phyloP scores from a whole-genome alignment of 2,329 filamentous ascomycete species.

The Clarireedia monteithiana region DNA sequence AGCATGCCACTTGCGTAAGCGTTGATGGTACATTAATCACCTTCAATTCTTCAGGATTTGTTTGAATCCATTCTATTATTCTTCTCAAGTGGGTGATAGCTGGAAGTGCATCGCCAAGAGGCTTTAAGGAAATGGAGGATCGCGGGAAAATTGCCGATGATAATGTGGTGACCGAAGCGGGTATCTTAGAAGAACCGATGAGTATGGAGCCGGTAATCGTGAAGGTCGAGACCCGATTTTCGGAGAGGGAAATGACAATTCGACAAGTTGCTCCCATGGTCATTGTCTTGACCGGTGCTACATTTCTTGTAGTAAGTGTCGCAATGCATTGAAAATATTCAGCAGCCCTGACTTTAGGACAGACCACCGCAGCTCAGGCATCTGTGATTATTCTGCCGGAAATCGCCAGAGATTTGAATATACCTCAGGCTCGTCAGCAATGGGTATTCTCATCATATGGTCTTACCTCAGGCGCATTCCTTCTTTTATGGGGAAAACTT shows the following conservation, averaged over 20 bases:
- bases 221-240: slow-evolving; percentile 5
- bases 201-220: neutral
- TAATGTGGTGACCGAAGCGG: neutral
- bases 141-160: neutral
- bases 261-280: slow-evolving; percentile 23
- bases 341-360: neutral
- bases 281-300: slow-evolving; percentile 20
- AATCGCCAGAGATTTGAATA: slow-evolving; percentile 21
- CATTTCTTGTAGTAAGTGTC: slow-evolving; percentile 21
- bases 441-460: slow-evolving; percentile 31
- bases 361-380: slow-evolving; percentile 30
- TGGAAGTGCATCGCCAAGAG: neutral
- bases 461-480: slow-evolving; percentile 40
- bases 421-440: slow-evolving; percentile 25
- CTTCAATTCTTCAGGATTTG: neutral
- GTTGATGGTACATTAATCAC: neutral
- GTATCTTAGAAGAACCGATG: neutral
- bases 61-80: too few species aligned
- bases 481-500: slow-evolving; percentile 42
- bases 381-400: slow-evolving; percentile 46
- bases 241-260: slow-evolving; percentile 16
- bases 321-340: too few species aligned
- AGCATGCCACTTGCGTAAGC: neutral
- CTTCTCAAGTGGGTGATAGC: neutral
- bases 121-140: neutral